Conservation (phyloP, 768 basidiomycete species). For the Mycena metata region DNA sequence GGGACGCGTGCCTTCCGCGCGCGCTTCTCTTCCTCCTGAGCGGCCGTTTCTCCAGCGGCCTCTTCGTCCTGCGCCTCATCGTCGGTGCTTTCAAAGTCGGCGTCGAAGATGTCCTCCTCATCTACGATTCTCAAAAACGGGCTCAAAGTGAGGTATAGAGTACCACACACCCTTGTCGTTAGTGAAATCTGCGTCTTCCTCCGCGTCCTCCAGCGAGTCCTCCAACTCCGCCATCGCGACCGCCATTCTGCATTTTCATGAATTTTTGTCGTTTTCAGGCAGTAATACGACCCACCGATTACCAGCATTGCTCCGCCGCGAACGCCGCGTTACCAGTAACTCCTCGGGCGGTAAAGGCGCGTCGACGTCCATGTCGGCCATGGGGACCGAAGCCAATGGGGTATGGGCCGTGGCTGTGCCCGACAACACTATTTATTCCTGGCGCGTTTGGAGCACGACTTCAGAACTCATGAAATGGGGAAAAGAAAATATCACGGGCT, state of each 20-base stretch:
- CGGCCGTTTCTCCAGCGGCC: constrained; percentile 68
- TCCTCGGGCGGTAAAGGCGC: constrained; percentile 50
- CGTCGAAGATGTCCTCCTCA: constrained; percentile 85
- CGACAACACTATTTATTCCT: no score
- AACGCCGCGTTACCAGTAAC: constrained; percentile 66
- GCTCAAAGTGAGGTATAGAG: not conserved
- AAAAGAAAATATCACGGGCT: no score
- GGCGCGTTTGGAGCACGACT: no score
- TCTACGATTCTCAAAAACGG: constrained; percentile 56
- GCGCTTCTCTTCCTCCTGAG: constrained; percentile 71
- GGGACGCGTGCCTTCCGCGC: constrained; percentile 58
- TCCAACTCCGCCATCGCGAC: constrained; percentile 77
- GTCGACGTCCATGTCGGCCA: constrained; percentile 37
- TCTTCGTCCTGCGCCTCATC: constrained; percentile 73
- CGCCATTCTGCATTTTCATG: constrained; percentile 70
- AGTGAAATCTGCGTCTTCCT: constrained; percentile 82
- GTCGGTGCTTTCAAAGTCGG: constrained; percentile 90
- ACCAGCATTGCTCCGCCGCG: constrained; percentile 81
- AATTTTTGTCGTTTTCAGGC: constrained; percentile 5
- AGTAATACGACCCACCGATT: constrained; percentile 66
- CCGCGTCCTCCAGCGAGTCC: constrained; percentile 68
- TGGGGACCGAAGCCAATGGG: not conserved
- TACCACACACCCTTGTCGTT: constrained; percentile 67
- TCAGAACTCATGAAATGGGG: no score
- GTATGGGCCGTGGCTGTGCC: no score